A percentile compares a stretch with the other conserved stretches of the same genome.
Conservation (phyloP, 1,284 basidiomycete species). For the Melampsora larici-populina region DNA sequence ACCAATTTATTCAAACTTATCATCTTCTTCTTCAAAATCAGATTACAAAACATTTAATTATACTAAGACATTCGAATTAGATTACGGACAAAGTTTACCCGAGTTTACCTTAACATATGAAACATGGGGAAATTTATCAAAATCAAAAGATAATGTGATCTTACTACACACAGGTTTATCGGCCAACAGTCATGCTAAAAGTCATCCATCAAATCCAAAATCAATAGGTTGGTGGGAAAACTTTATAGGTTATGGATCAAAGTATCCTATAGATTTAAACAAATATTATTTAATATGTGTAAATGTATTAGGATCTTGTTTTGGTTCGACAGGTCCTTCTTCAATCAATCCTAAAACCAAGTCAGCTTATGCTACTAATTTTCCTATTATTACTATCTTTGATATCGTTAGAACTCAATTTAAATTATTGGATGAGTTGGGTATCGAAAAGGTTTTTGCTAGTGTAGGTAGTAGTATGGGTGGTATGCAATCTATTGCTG, state of each 20-base stretch:
- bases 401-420: constrained; percentile 96
- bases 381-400: constrained; percentile 87
- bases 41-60: constrained; percentile 53
- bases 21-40: constrained; percentile 49
- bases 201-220: constrained; percentile 70
- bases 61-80: constrained; percentile 66
- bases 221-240: constrained; percentile 93
- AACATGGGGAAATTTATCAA: constrained; percentile 88
- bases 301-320: constrained; percentile 95
- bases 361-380: constrained; percentile 77
- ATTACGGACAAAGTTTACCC: constrained; percentile 67
- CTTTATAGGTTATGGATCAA: constrained; percentile 85
- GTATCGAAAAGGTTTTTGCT: constrained; percentile 81
- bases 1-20: constrained; percentile 56
- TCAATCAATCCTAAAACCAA: constrained; percentile 67
- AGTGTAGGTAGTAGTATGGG: constrained; percentile 94
- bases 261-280: constrained; percentile 80
- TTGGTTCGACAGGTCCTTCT: constrained; percentile 90
- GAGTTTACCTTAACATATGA: constrained; percentile 89
- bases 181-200: constrained; percentile 91
- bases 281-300: constrained; percentile 92
- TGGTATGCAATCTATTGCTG: constrained; percentile 94
- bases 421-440: constrained; percentile 75
- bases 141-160: constrained; percentile 77
- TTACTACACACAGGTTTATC: constrained; percentile 95